Conservation (phyloP, 257 asterid genomes). For the Przewalskia tangutica region DNA sequence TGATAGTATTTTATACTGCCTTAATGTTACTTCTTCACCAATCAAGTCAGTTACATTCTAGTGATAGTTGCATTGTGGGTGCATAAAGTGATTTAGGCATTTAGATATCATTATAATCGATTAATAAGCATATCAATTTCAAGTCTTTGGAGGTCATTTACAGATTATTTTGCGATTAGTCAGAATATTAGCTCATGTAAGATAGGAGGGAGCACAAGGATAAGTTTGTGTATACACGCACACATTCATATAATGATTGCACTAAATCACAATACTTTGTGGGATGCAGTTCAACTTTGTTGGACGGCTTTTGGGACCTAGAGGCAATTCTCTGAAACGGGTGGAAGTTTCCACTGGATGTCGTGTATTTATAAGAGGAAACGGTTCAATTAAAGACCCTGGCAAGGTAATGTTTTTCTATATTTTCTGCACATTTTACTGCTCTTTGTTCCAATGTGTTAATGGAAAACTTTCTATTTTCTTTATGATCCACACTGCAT, state of each 20-base stretch:
- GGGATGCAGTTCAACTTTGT: slow-evolving; percentile 61
- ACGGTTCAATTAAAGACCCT: slow-evolving; percentile 72
- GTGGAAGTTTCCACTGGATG: slow-evolving; percentile 77
- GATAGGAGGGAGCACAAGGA: background rate
- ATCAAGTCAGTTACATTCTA: background rate
- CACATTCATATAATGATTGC: background rate
- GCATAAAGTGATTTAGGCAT: background rate
- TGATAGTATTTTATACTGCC: background rate
- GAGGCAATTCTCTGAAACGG: slow-evolving; percentile 79
- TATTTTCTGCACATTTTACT: background rate
- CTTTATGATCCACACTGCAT: background rate
- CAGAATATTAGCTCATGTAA: background rate
- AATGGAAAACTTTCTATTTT: background rate
- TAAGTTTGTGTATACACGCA: background rate
- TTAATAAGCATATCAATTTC: background rate
- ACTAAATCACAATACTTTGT: background rate
- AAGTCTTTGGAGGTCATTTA: background rate
- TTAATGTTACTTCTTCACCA: background rate
- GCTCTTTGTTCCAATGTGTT: background rate
- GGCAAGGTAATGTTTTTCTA: slow-evolving; percentile 38
- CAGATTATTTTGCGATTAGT: background rate
- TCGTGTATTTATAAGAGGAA: slow-evolving; percentile 74
- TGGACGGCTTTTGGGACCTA: slow-evolving; percentile 79
- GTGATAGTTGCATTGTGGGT: background rate
- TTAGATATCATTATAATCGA: background rate